phyloP scores from a whole-genome alignment of 768 basidiomycete species.

The Suillus alpinus region DNA sequence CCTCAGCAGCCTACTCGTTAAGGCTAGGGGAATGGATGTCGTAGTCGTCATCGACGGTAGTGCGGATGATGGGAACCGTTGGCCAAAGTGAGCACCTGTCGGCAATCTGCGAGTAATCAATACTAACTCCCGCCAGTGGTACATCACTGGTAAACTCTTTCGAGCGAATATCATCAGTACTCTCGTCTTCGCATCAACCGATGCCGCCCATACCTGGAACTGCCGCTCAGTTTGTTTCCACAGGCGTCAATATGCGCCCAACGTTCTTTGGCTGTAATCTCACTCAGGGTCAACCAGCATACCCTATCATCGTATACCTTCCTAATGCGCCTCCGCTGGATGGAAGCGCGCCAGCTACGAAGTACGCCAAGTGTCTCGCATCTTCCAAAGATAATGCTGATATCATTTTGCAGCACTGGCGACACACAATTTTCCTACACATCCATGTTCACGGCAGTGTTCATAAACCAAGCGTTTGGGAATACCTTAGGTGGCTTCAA shows the following conservation, averaged over 20 bases:
- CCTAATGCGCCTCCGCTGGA: slow-evolving; percentile 73
- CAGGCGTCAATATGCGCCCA: slow-evolving; percentile 63
- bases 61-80: slow-evolving; percentile 54
- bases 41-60: slow-evolving; percentile 74
- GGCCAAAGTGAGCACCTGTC: slow-evolving; percentile 56
- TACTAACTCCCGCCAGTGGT: slow-evolving; percentile 39
- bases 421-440: slow-evolving; percentile 65
- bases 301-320: slow-evolving; percentile 69
- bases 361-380: slow-evolving; percentile 40
- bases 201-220: slow-evolving; percentile 64
- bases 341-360: slow-evolving; percentile 60
- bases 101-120: background rate
- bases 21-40: slow-evolving; percentile 65
- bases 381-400: slow-evolving; percentile 5
- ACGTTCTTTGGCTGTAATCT: slow-evolving; percentile 83
- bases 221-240: slow-evolving; percentile 48
- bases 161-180: slow-evolving; percentile 41
- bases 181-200: slow-evolving; percentile 50
- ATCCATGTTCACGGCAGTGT: slow-evolving; percentile 47
- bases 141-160: slow-evolving; percentile 46
- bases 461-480: slow-evolving; percentile 58
- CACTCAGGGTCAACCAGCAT: slow-evolving; percentile 44
- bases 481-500: slow-evolving; percentile 60
- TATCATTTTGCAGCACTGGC: slow-evolving; percentile 37
- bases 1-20: slow-evolving; percentile 67